A percentile compares a stretch with the other conserved stretches of the same genome.
Conservation (phyloP, 768 basidiomycete species). For the Suillus clintonianus region DNA sequence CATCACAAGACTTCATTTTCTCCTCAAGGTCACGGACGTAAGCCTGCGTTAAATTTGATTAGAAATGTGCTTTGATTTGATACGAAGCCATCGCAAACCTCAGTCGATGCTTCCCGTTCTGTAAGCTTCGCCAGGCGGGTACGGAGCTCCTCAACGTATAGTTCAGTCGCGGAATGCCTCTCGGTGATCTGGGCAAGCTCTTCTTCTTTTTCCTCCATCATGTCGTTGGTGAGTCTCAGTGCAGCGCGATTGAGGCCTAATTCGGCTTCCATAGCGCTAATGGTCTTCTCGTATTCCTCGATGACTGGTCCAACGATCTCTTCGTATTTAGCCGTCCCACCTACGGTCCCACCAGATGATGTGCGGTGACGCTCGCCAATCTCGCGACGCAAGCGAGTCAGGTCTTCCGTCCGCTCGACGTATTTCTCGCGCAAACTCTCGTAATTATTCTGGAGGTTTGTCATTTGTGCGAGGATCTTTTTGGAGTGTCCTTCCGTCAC, state of each 20-base stretch:
- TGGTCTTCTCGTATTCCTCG: conserved; percentile 98
- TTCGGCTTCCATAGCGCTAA: conserved; percentile 92
- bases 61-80: conserved; percentile 2
- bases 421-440: conserved; percentile 82
- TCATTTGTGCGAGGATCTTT: conserved; percentile 78
- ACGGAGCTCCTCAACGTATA: conserved; percentile 87
- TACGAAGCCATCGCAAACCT: conserved; percentile 48
- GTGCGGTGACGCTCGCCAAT: conserved; percentile 72
- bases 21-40: conserved; percentile 94
- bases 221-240: conserved; percentile 86
- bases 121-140: conserved; percentile 76
- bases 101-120: conserved; percentile 89
- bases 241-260: conserved; percentile 85
- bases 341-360: conserved; percentile 58
- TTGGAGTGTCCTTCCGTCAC: conserved; percentile 64
- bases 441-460: conserved; percentile 83
- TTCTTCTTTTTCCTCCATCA: conserved; percentile 90
- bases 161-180: conserved; percentile 75
- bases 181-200: conserved; percentile 67
- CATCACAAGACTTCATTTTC: conserved; percentile 84
- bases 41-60: conserved; percentile 50
- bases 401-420: conserved; percentile 86
- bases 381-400: conserved; percentile 77
- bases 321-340: conserved; percentile 79
- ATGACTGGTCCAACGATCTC: conserved; percentile 97